These are phyloP conservation scores for Lactarius tabidus DNA, from an alignment of 768 basidiomycete genomes.

Conservation along the genomic window DNA sequence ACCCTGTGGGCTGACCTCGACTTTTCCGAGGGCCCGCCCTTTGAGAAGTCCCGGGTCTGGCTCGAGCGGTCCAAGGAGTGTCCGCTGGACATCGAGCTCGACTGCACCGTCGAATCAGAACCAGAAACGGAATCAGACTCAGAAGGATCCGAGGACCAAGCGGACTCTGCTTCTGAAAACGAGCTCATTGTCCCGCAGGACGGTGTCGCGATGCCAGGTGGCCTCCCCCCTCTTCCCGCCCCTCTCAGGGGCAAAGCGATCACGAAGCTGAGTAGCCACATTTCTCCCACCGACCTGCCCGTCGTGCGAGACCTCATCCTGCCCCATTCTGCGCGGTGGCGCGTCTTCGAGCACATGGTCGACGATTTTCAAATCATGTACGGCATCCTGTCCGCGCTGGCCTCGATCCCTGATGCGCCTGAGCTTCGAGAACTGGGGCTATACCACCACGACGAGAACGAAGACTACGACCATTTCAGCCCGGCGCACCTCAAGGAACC, in stretches of 20 bases:
- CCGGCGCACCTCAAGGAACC: conserved; percentile 39
- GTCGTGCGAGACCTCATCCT: conserved; percentile 38
- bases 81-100: conserved; percentile 52
- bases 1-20: conserved; percentile 52
- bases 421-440: conserved; percentile 51
- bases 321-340: conserved; percentile 55
- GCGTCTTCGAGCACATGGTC: conserved; percentile 44
- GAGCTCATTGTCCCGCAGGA: conserved; percentile 20
- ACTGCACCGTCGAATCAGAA: conserved; percentile 28
- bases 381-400: conserved; percentile 45
- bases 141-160: conserved; percentile 14
- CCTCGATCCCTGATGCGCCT: conserved; percentile 45
- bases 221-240: conserved; percentile 15
- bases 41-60: conserved; percentile 42
- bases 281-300: conserved; percentile 27
- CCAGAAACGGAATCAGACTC: conserved; percentile 20
- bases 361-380: conserved; percentile 42
- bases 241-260: conserved; percentile 7
- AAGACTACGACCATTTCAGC: conserved; percentile 42
- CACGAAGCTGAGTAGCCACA: not conserved
- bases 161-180: conserved; percentile 3
- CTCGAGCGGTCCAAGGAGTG: conserved; percentile 52
- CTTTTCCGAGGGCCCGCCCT: conserved; percentile 39
- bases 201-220: conserved; percentile 21
- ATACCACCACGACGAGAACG: conserved; percentile 48